Evolutionary conservation across 495 filamentous ascomycete genomes (phyloP).

Genomic region (Letharia lupina): DNA sequence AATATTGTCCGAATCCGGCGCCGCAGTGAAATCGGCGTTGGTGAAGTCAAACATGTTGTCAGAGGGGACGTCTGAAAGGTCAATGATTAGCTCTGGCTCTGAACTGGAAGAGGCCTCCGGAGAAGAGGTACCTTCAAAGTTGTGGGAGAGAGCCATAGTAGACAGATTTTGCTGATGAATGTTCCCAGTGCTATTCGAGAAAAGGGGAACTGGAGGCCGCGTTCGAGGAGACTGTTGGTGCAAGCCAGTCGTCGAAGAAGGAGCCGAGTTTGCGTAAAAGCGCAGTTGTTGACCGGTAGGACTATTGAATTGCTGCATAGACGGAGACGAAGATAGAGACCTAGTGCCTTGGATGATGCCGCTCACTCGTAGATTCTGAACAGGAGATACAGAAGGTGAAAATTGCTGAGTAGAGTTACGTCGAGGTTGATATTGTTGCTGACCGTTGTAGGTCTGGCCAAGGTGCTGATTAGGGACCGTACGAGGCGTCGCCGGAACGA

Average conservation of each 20-base stretch:
- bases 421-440: slow-evolving; percentile 16
- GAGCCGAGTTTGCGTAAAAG: slow-evolving; percentile 23
- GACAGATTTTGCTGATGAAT: slow-evolving; percentile 15
- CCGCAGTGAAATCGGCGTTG: slow-evolving; percentile 4
- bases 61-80: slow-evolving; percentile 12
- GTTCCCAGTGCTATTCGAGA: slow-evolving; percentile 23
- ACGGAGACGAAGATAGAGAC: slow-evolving; percentile 21
- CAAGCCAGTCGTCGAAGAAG: slow-evolving; percentile 21
- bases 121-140: slow-evolving; percentile 17
- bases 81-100: slow-evolving; percentile 10
- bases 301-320: slow-evolving; percentile 22
- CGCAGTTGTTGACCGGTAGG: slow-evolving; percentile 22
- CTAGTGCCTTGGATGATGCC: slow-evolving; percentile 23
- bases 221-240: slow-evolving; percentile 19
- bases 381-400: slow-evolving; percentile 22
- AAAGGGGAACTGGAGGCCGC: slow-evolving; percentile 26
- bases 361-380: slow-evolving; percentile 27
- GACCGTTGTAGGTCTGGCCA: slow-evolving; percentile 21
- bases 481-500: slow-evolving; percentile 25
- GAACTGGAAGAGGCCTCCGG: background rate
- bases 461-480: slow-evolving; percentile 22
- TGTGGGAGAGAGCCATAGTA: slow-evolving; percentile 4
- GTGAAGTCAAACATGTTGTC: slow-evolving; percentile 15
- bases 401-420: slow-evolving; percentile 23
- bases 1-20: slow-evolving; percentile 10